Conservation (phyloP, 805 yeast genomes). For the Kazachstania martiniae region DNA sequence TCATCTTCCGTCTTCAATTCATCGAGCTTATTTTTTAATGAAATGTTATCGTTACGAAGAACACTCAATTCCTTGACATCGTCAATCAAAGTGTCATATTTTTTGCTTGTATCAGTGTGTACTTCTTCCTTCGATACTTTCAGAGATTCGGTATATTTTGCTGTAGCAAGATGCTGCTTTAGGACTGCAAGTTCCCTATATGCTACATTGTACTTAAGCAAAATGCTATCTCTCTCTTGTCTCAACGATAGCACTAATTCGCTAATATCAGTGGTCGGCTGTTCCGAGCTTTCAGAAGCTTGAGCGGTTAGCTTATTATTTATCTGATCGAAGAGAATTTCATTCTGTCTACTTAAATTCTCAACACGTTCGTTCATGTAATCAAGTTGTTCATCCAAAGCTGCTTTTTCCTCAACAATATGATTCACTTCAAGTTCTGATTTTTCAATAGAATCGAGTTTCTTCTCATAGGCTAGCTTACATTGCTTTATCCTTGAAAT, state of each 20-base stretch:
- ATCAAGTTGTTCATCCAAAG: background rate
- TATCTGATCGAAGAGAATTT: conserved; percentile 40
- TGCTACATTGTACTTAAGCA: background rate
- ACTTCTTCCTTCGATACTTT: background rate
- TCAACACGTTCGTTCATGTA: conserved; percentile 29
- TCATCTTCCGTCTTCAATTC: background rate
- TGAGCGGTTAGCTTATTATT: background rate
- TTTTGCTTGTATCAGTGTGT: no score
- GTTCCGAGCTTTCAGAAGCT: background rate
- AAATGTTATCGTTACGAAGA: background rate
- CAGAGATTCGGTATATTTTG: background rate
- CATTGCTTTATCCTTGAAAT: no score
- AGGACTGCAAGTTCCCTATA: conserved; percentile 2
- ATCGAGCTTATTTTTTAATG: background rate
- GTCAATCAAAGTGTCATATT: no score
- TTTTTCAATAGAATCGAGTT: background rate
- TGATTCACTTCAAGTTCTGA: background rate
- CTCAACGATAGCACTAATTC: conserved; percentile 6
- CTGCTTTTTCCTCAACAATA: background rate
- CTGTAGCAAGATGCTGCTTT: no score
- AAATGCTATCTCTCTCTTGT: conserved; percentile 5
- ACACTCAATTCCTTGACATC: background rate
- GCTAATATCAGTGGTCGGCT: background rate
- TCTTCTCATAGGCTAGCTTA: background rate
- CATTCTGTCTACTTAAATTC: conserved; percentile 58